A percentile compares a stretch with the other conserved stretches of the same genome.
Conservation (phyloP, 2,329 filamentous ascomycete species). For the Apiospora sp. region DNA sequence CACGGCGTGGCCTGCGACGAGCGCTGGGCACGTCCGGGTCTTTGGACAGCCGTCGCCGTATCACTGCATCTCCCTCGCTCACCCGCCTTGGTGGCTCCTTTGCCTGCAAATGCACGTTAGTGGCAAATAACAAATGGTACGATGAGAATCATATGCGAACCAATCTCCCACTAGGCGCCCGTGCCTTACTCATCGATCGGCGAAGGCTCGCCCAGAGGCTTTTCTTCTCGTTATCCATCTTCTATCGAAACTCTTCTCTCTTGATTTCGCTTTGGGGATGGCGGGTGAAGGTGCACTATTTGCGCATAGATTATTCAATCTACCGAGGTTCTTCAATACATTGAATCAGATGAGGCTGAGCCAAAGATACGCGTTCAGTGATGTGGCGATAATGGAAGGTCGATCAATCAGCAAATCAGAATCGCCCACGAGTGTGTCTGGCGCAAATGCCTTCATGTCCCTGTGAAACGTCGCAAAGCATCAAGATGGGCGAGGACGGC, state of each 20-base stretch:
- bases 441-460: constrained; percentile 13
- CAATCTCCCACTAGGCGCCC: constrained; percentile 43
- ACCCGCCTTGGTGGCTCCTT: constrained; percentile 42
- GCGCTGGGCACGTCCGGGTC: constrained; percentile 36
- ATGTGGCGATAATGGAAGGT: constrained; percentile 17
- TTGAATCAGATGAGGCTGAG: constrained; percentile 13
- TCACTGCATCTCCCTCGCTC: constrained; percentile 45
- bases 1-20: constrained; percentile 53
- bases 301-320: not conserved
- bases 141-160: constrained; percentile 15
- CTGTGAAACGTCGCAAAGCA: constrained; percentile 12
- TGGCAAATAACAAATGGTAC: not conserved
- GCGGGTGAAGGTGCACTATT: not conserved
- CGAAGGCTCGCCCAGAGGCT: constrained; percentile 59
- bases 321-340: not conserved
- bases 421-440: constrained; percentile 17
- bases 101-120: constrained; percentile 35
- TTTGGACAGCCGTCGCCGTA: constrained; percentile 36
- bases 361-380: constrained; percentile 16
- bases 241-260: not conserved
- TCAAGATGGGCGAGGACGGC: not conserved
- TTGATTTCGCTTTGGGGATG: not conserved
- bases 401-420: constrained; percentile 13
- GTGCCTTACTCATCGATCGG: constrained; percentile 54
- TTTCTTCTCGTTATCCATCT: constrained; percentile 47